Conservation (phyloP, 768 basidiomycete genomes). For the Kwoniella dendrophila region DNA sequence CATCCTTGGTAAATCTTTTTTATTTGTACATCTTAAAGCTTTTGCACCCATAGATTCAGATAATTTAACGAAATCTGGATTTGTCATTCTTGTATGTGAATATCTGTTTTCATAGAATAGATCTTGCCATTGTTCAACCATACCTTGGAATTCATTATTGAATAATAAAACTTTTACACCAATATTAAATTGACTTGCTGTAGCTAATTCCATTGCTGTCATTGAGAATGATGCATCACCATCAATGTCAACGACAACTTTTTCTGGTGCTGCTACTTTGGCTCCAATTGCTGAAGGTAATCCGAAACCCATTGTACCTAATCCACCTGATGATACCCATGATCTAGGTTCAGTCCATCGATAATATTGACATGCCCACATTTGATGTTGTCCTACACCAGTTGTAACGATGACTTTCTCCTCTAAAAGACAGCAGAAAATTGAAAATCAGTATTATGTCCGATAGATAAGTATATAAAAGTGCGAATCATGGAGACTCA, state of each 20-base stretch:
- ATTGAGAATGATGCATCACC: constrained; percentile 98
- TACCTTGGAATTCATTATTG: constrained; percentile 98
- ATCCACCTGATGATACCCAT: constrained; percentile 90
- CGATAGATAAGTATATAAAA: neutral
- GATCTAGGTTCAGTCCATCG: constrained; percentile 84
- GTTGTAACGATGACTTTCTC: constrained; percentile 85
- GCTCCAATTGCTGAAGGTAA: constrained; percentile 92
- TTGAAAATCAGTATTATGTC: neutral
- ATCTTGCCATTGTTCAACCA: constrained; percentile 99
- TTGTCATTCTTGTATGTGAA: constrained; percentile 92
- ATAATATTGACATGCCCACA: constrained; percentile 97
- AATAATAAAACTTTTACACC: constrained; percentile 91
- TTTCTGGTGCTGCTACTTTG: constrained; percentile 91
- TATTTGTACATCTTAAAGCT: constrained; percentile 72
- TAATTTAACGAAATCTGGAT: constrained; percentile 90
- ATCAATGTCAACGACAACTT: constrained; percentile 93
- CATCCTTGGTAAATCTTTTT: constrained; percentile 81
- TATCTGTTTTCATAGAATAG: constrained; percentile 97
- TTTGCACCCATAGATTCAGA: constrained; percentile 90
- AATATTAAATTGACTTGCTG: constrained; percentile 85
- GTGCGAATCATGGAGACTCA: constrained; percentile 23
- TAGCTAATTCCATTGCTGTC: constrained; percentile 99
- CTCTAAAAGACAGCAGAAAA: constrained; percentile 57
- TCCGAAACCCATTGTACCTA: constrained; percentile 99
- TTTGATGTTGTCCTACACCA: constrained; percentile 98